Conservation (phyloP, 805 yeast species). For the Candida suzukii region DNA sequence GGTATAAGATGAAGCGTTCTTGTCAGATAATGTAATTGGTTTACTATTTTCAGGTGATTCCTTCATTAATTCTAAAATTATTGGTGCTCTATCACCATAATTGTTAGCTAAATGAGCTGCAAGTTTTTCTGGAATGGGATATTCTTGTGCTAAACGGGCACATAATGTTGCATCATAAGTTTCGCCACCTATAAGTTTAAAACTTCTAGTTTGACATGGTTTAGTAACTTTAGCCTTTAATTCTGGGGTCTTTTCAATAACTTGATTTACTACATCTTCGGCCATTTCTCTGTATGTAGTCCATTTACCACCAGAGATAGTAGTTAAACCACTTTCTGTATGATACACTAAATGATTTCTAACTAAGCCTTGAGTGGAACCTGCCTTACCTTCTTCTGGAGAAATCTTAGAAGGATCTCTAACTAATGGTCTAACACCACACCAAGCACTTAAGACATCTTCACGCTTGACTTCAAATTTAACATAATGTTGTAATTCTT, state of each 20-base stretch:
- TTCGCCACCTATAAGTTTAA: slow-evolving; percentile 73
- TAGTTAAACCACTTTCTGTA: slow-evolving; percentile 65
- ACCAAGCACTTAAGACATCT: slow-evolving; percentile 93
- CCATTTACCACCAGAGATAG: slow-evolving; percentile 98
- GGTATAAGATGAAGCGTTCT: slow-evolving; percentile 29
- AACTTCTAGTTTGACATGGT: slow-evolving; percentile 46
- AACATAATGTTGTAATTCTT: slow-evolving; percentile 83
- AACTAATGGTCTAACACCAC: slow-evolving; percentile 93
- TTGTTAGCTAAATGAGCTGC: slow-evolving; percentile 79
- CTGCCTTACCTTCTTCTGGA: slow-evolving; percentile 10
- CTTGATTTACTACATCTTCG: slow-evolving; percentile 79
- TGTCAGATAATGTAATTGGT: slow-evolving; percentile 34
- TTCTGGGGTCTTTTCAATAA: slow-evolving; percentile 40
- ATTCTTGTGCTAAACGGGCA: slow-evolving; percentile 76
- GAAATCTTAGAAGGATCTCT: slow-evolving; percentile 60
- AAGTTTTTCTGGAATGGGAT: slow-evolving; percentile 61
- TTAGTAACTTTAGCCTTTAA: slow-evolving; percentile 17
- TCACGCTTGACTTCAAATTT: slow-evolving; percentile 83
- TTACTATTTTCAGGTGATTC: slow-evolving; percentile 43
- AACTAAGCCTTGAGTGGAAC: slow-evolving; percentile 79
- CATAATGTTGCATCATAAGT: slow-evolving; percentile 67
- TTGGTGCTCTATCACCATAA: slow-evolving; percentile 86
- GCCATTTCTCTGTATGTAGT: slow-evolving; percentile 98
- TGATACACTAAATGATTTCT: slow-evolving; percentile 79
- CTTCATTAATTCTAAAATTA: slow-evolving; percentile 54